A percentile compares a stretch with the other conserved stretches of the same genome.
Evolutionary conservation across 2,329 filamentous ascomycete genomes (phyloP).

Genomic region (Colletotrichum tofieldiae): DNA sequence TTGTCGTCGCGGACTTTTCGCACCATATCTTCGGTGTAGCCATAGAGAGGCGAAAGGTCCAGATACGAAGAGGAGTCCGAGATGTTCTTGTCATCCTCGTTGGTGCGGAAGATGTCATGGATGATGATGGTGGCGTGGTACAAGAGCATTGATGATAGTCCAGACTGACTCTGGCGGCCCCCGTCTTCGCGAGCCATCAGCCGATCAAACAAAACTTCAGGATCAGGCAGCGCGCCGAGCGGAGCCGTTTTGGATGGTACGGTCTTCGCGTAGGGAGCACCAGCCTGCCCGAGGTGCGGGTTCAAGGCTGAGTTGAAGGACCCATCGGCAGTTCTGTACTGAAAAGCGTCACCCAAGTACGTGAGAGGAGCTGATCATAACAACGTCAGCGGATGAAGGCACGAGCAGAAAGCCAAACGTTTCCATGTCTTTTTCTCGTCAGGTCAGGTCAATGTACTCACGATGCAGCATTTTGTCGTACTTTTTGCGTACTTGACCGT

Average conservation of each 20-base stretch:
- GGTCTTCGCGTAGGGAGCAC: constrained; percentile 50
- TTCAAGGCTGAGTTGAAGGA: constrained; percentile 48
- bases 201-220: constrained; percentile 51
- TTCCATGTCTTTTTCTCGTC: background rate
- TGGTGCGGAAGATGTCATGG: constrained; percentile 51
- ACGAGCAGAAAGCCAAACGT: background rate
- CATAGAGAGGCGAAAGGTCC: constrained; percentile 62
- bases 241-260: constrained; percentile 48
- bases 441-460: background rate
- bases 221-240: constrained; percentile 49
- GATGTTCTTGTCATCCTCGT: constrained; percentile 50
- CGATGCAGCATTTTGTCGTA: constrained; percentile 2
- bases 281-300: constrained; percentile 51
- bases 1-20: constrained; percentile 51
- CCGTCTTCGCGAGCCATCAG: constrained; percentile 69
- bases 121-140: constrained; percentile 80
- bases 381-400: background rate
- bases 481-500: background rate
- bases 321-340: constrained; percentile 49
- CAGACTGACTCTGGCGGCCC: constrained; percentile 72
- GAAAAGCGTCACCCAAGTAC: constrained; percentile 47
- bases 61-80: constrained; percentile 60
- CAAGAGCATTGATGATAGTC: constrained; percentile 82
- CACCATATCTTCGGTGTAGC: constrained; percentile 54
- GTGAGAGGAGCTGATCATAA: constrained; percentile 35